phyloP scores from a whole-genome alignment of 306 rosid species.

The Medicago arabica region DNA sequence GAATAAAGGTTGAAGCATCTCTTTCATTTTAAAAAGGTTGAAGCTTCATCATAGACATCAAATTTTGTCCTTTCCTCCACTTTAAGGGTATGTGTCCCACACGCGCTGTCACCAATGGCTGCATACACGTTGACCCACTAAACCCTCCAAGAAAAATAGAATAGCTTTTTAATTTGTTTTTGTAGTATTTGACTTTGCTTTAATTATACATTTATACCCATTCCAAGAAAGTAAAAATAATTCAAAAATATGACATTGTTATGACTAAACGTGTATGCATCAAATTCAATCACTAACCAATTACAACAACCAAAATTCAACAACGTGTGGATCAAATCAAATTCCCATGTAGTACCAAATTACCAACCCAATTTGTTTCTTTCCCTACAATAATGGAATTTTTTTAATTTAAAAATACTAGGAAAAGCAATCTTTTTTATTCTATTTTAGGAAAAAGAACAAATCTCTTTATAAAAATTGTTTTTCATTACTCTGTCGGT shows the following conservation, averaged over 20 bases:
- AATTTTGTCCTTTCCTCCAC: neutral
- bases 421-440: neutral
- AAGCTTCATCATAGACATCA: neutral
- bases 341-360: neutral
- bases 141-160: neutral
- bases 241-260: neutral
- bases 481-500: too few species aligned
- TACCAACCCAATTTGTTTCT: neutral
- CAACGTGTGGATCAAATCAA: neutral
- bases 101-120: slow-evolving; percentile 32
- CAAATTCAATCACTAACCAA: neutral
- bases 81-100: neutral
- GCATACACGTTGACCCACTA: slow-evolving; percentile 16
- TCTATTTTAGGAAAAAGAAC: neutral
- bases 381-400: neutral
- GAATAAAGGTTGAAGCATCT: slow-evolving; percentile 34
- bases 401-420: neutral
- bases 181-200: slow-evolving; percentile 39
- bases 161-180: neutral
- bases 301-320: slow-evolving; percentile 20
- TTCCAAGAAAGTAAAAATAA: neutral
- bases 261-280: slow-evolving; percentile 14
- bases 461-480: too few species aligned
- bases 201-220: neutral
- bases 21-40: neutral